Conservation (phyloP, 208 protist species). For the Leishmania aethiopica region DNA sequence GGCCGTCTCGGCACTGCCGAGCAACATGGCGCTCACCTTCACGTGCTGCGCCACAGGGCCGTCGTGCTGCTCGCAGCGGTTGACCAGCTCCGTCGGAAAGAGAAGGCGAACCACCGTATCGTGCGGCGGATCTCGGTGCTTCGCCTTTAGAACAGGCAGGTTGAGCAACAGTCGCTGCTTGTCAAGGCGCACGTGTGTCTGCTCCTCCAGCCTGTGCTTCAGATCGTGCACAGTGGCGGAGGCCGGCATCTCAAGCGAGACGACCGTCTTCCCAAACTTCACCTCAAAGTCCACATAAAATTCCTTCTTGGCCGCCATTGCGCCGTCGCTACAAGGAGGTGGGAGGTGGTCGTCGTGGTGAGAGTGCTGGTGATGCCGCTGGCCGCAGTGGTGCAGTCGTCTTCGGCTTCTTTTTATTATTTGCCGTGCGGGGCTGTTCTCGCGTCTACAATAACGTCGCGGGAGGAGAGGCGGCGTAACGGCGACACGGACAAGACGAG, state of each 20-base stretch:
- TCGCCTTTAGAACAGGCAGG: constrained; percentile 52
- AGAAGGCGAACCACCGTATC: constrained; percentile 41
- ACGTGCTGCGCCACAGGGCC: constrained; percentile 35
- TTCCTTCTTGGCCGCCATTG: constrained; percentile 18
- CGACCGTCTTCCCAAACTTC: constrained; percentile 32
- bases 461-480: no score
- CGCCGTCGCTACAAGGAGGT: background rate
- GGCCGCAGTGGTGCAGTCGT: background rate
- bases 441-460: background rate
- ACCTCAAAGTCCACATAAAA: constrained; percentile 37
- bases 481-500: background rate
- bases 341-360: no score
- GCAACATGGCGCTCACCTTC: constrained; percentile 63
- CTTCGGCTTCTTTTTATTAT: background rate
- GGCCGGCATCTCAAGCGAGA: constrained; percentile 37
- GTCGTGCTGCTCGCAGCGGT: constrained; percentile 27
- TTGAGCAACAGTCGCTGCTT: constrained; percentile 80
- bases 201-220: constrained; percentile 41
- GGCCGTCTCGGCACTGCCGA: constrained; percentile 47
- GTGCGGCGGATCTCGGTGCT: constrained; percentile 36
- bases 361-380: background rate
- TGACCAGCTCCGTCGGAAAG: constrained; percentile 28
- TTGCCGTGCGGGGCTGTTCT: background rate
- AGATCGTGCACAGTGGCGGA: constrained; percentile 51
- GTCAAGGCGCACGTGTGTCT: constrained; percentile 44